Percentiles rank a stretch among this genome's conserved stretches.
phyloP scores from a whole-genome alignment of 2,329 filamentous ascomycete genomes.

The Apiospora koreana region DNA sequence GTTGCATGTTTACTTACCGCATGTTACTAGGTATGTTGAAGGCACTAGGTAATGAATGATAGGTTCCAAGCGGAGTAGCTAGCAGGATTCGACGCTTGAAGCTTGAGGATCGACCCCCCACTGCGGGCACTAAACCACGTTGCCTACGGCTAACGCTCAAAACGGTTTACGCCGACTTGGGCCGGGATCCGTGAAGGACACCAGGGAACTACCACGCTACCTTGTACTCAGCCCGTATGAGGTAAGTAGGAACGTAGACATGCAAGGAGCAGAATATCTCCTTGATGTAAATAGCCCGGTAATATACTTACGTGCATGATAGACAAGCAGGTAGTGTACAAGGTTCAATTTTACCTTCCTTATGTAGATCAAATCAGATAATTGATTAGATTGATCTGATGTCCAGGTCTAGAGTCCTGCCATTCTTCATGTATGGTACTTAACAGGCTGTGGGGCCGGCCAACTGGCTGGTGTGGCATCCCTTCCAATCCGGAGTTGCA shows the following conservation, averaged over 20 bases:
- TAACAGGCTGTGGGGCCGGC: background rate
- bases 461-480: background rate
- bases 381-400: no score
- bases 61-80: background rate
- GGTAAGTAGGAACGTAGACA: no score
- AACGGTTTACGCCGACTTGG: background rate
- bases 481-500: background rate
- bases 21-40: no score
- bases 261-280: no score
- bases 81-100: background rate
- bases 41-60: no score
- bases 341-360: background rate
- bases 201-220: background rate
- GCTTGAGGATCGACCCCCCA: background rate
- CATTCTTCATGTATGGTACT: background rate
- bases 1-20: no score
- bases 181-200: background rate
- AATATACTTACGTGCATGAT: no score
- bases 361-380: background rate
- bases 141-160: background rate
- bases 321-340: background rate
- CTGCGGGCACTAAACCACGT: background rate
- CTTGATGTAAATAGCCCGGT: no score
- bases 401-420: background rate
- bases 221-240: no score